A percentile compares a stretch with the other conserved stretches of the same genome.
Evolutionary conservation across 2,329 filamentous ascomycete species (phyloP).

Genomic region (Ceratocystis albifundus): DNA sequence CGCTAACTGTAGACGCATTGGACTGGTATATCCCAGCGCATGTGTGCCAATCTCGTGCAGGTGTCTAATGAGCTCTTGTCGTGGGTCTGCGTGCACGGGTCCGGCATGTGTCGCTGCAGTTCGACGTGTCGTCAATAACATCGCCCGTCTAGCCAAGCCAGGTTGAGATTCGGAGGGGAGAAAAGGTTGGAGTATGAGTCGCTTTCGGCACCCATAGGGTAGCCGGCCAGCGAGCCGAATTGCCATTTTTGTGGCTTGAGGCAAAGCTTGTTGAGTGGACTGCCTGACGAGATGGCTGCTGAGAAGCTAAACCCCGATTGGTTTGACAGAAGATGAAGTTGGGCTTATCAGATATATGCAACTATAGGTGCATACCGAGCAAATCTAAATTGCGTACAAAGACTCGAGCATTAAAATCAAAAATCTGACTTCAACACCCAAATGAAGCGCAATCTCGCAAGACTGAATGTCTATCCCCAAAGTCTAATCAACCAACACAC

Average conservation of each 20-base stretch:
- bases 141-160: background rate
- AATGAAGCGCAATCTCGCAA: background rate
- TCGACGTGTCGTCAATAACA: slow-evolving; percentile 1
- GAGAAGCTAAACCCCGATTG: background rate
- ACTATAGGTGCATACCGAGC: background rate
- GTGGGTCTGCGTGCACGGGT: slow-evolving; percentile 29
- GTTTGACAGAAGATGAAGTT: background rate
- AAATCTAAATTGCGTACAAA: background rate
- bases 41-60: slow-evolving; percentile 50
- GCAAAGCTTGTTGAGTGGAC: background rate
- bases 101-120: slow-evolving; percentile 25
- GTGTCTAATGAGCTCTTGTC: slow-evolving; percentile 46
- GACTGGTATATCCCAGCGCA: slow-evolving; percentile 51
- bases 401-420: background rate
- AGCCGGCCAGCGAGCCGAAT: slow-evolving; percentile 13
- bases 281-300: background rate
- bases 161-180: background rate
- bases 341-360: background rate
- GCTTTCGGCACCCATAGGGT: slow-evolving; percentile 15
- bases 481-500: background rate
- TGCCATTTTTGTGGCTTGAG: slow-evolving; percentile 10
- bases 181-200: background rate
- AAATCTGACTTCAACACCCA: too few relatives aligned
- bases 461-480: background rate
- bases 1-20: slow-evolving; percentile 61